Evolutionary conservation across 2,329 filamentous ascomycete species (phyloP).

Genomic region (Diplodia mutila): DNA sequence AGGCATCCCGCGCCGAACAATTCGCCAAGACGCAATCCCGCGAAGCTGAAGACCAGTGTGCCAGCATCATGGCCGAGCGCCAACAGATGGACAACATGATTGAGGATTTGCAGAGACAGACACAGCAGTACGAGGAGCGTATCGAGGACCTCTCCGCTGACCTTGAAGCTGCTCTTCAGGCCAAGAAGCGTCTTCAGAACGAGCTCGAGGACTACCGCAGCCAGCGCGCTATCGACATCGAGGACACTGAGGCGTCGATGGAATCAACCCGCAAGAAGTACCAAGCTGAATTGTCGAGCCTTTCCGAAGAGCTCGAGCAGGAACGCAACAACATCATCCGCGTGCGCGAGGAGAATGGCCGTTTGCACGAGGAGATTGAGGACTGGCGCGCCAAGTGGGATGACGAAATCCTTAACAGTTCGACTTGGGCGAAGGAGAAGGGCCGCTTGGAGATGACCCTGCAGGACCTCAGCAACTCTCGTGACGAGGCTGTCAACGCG

Average conservation of each 20-base stretch:
- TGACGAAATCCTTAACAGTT: constrained; percentile 95
- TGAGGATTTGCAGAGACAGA: constrained; percentile 87
- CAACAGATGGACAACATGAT: constrained; percentile 86
- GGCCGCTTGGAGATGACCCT: constrained; percentile 86
- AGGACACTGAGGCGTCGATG: constrained; percentile 94
- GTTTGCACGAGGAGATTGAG: constrained; percentile 93
- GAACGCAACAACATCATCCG: constrained; percentile 89
- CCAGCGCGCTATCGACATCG: constrained; percentile 92
- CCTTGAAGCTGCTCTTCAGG: constrained; percentile 79
- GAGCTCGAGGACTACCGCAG: constrained; percentile 97
- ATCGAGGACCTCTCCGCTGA: constrained; percentile 92
- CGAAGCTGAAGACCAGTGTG: constrained; percentile 90
- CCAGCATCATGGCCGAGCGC: constrained; percentile 86
- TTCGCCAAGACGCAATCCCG: constrained; percentile 88
- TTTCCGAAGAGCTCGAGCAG: constrained; percentile 90
- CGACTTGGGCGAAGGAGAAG: constrained; percentile 98
- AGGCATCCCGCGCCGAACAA: constrained; percentile 87
- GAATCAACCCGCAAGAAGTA: constrained; percentile 98
- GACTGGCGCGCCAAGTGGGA: constrained; percentile 97
- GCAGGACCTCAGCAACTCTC: constrained; percentile 84
- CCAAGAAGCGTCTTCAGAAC: constrained; percentile 92
- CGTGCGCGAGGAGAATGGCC: constrained; percentile 80
- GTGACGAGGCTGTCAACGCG: constrained; percentile 88
- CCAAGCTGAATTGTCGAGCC: constrained; percentile 84
- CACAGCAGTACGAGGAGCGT: constrained; percentile 86